Conservation (phyloP, 2,329 filamentous ascomycete genomes). For the Ophidiomyces ophidiicola region DNA sequence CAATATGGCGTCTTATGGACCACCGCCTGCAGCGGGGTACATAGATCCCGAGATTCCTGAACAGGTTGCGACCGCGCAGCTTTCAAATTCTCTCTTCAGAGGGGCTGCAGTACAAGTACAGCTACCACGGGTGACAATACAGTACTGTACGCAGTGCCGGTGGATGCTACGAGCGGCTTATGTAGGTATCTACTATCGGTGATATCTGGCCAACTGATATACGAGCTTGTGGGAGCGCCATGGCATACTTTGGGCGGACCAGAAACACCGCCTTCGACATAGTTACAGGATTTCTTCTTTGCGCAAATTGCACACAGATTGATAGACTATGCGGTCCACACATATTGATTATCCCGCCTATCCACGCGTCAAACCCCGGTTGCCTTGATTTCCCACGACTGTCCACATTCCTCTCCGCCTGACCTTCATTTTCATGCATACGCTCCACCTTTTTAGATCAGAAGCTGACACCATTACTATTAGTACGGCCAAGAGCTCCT, state of each 20-base stretch:
- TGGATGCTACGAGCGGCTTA: slow-evolving; percentile 84
- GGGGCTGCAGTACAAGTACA: slow-evolving; percentile 20
- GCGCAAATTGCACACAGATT: no score
- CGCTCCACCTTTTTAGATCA: not conserved
- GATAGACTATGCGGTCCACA: no score
- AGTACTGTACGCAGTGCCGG: slow-evolving; percentile 86
- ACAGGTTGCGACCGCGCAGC: slow-evolving; percentile 3
- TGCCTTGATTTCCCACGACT: no score
- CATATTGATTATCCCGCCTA: no score
- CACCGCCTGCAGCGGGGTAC: not conserved
- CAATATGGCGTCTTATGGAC: not conserved
- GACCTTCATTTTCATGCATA: not conserved
- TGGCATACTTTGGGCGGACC: no score
- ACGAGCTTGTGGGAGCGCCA: no score
- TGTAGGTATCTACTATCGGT: slow-evolving; percentile 40
- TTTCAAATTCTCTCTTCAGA: slow-evolving; percentile 7
- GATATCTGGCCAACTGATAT: no score
- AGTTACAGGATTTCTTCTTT: no score
- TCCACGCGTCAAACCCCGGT: no score
- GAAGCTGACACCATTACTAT: slow-evolving; percentile 5
- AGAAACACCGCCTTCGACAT: no score
- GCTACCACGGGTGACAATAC: slow-evolving; percentile 69
- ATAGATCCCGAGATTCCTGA: not conserved
- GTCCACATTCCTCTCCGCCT: not conserved
- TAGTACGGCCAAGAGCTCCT: slow-evolving; percentile 91